These are phyloP conservation scores for Saksenaea vasiformis DNA, from an alignment of 371 early-diverging fungal genomes.

Conservation along the genomic window DNA sequence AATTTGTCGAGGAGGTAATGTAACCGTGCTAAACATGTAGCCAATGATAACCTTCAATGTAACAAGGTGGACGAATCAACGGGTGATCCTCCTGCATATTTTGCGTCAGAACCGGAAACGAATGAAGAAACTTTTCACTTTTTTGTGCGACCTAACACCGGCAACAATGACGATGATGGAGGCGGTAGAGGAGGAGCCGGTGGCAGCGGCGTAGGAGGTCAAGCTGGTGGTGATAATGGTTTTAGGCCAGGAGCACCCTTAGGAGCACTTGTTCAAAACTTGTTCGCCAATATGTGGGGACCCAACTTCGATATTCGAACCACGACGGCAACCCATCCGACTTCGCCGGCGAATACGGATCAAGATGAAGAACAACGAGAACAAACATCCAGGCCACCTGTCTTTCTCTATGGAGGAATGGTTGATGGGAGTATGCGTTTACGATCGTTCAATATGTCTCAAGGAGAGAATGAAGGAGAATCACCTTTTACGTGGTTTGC, in stretches of 20 bases:
- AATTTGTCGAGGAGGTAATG: conserved; percentile 68
- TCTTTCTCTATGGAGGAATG: conserved; percentile 35
- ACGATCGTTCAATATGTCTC: conserved; percentile 21
- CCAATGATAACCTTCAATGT: background rate
- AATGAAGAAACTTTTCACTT: conserved; percentile 15
- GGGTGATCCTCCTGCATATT: conserved; percentile 18
- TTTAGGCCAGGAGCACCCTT: conserved; percentile 13
- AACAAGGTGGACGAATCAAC: conserved; percentile 19
- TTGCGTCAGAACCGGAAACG: conserved; percentile 5
- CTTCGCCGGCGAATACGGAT: conserved; percentile 11
- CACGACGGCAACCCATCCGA: background rate
- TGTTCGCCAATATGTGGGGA: conserved; percentile 21
- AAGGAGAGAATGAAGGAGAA: background rate
- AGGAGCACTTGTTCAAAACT: conserved; percentile 28
- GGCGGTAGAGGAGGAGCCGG: conserved; percentile 2
- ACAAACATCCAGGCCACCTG: conserved; percentile 16
- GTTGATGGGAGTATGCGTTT: conserved; percentile 34
- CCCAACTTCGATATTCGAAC: conserved; percentile 8
- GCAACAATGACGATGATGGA: conserved; percentile 1
- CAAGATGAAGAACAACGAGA: conserved; percentile 9
- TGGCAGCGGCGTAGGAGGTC: background rate
- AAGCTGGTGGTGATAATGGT: background rate
- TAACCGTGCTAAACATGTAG: background rate
- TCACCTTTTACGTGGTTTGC: background rate
- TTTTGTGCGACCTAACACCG: background rate